Evolutionary conservation across 1,284 basidiomycete species (phyloP).

Genomic region (Paramarasmius palmivorus): DNA sequence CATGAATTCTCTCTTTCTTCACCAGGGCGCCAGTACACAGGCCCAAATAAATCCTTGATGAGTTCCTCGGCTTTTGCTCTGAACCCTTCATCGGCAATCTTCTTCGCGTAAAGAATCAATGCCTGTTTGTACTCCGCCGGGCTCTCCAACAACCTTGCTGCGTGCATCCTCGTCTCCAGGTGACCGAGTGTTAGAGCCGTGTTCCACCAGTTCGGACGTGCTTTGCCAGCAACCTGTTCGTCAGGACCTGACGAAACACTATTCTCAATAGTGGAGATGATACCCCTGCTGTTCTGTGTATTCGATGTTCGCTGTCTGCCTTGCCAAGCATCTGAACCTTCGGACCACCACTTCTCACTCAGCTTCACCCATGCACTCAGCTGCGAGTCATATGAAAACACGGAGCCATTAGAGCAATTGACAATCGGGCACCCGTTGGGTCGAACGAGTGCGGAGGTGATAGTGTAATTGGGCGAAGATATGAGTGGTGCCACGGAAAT

Average conservation of each 20-base stretch:
- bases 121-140: conserved; percentile 80
- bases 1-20: conserved; percentile 58
- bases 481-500: conserved; percentile 64
- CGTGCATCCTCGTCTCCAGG: conserved; percentile 78
- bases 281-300: conserved; percentile 38
- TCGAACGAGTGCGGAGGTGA: conserved; percentile 64
- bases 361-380: conserved; percentile 73
- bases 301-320: conserved; percentile 54
- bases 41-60: conserved; percentile 84
- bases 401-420: conserved; percentile 70
- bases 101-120: conserved; percentile 75
- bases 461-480: conserved; percentile 49
- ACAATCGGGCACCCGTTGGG: conserved; percentile 80
- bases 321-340: conserved; percentile 81
- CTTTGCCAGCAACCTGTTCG: conserved; percentile 38
- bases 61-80: conserved; percentile 85
- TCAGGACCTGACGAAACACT: conserved; percentile 46
- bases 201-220: conserved; percentile 73
- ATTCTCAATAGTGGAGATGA: conserved; percentile 56
- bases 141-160: conserved; percentile 73
- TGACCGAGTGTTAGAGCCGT: conserved; percentile 81
- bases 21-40: conserved; percentile 77
- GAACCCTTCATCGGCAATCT: conserved; percentile 85
- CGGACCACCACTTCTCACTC: conserved; percentile 78
- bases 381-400: conserved; percentile 74